These are phyloP conservation scores for Sugiyamaella pinicola DNA, from an alignment of 1,139 yeast genomes.

Conservation along the genomic window DNA sequence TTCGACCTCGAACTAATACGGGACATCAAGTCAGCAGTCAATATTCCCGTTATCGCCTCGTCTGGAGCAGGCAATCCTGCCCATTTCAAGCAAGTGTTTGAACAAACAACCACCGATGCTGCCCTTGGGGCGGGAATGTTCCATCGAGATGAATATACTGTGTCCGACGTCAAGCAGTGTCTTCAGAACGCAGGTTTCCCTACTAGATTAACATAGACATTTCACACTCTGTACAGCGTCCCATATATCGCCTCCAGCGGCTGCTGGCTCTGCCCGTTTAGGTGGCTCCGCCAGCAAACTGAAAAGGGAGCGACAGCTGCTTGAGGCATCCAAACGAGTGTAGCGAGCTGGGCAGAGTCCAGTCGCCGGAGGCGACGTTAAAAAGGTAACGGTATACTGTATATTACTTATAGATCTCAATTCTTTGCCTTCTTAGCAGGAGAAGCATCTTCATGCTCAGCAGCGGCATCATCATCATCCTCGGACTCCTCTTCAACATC, in stretches of 20 bases:
- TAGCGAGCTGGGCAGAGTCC: constrained; percentile 11
- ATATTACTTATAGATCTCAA: too few relatives aligned
- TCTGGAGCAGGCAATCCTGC: constrained; percentile 94
- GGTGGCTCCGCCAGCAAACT: too few relatives aligned
- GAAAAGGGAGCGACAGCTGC: too few relatives aligned
- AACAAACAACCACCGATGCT: constrained; percentile 82
- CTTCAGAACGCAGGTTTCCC: constrained; percentile 38
- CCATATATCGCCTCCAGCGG: constrained; percentile 3
- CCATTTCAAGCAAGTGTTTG: constrained; percentile 86
- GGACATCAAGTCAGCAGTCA: constrained; percentile 73
- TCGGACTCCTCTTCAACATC: constrained; percentile 33
- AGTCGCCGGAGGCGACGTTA: constrained; percentile 3
- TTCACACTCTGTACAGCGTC: neutral
- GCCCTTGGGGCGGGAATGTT: constrained; percentile 98
- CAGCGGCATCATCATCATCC: constrained; percentile 31
- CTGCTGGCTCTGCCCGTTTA: constrained; percentile 3
- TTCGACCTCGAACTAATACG: constrained; percentile 81
- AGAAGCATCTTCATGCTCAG: constrained; percentile 33
- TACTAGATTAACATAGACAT: constrained; percentile 6
- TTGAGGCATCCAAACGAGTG: too few relatives aligned
- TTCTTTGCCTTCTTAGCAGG: too few relatives aligned
- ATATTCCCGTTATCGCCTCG: constrained; percentile 93
- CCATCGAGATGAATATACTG: constrained; percentile 91
- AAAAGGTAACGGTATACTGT: too few relatives aligned
- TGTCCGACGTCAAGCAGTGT: constrained; percentile 73